These are phyloP conservation scores for Vanderwaltozyma yarrowii DNA, from an alignment of 805 yeast species.

Conservation along the genomic window DNA sequence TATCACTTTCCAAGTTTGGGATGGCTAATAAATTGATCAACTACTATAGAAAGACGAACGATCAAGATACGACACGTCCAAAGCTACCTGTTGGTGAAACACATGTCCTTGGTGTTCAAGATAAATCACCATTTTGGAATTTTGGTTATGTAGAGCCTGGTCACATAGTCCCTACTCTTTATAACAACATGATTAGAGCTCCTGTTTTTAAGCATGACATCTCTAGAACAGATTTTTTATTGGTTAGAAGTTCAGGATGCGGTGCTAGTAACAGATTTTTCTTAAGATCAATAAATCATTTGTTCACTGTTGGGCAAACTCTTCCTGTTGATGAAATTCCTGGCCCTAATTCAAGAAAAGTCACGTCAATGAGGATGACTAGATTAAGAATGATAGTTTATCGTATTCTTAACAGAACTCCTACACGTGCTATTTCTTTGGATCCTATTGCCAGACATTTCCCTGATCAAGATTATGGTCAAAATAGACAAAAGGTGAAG, in stretches of 20 bases:
- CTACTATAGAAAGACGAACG: slow-evolving; percentile 76
- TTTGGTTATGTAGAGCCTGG: slow-evolving; percentile 96
- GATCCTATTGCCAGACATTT: slow-evolving; percentile 85
- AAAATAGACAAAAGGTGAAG: slow-evolving; percentile 86
- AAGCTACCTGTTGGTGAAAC: slow-evolving; percentile 89
- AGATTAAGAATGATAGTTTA: slow-evolving; percentile 89
- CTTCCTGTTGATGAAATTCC: slow-evolving; percentile 93
- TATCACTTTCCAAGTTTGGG: slow-evolving; percentile 77
- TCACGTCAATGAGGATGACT: slow-evolving; percentile 84
- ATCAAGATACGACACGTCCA: slow-evolving; percentile 78
- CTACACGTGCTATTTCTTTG: slow-evolving; percentile 65
- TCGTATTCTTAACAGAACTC: slow-evolving; percentile 68
- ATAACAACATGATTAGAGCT: slow-evolving; percentile 85
- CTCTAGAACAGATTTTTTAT: slow-evolving; percentile 66
- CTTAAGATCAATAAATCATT: slow-evolving; percentile 55
- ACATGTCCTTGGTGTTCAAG: slow-evolving; percentile 91
- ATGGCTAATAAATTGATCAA: slow-evolving; percentile 93
- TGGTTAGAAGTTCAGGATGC: slow-evolving; percentile 71
- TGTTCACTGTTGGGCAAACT: slow-evolving; percentile 84
- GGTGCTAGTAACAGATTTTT: slow-evolving; percentile 64
- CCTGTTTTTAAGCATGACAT: slow-evolving; percentile 86
- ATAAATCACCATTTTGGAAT: slow-evolving; percentile 96
- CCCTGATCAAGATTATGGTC: slow-evolving; percentile 97
- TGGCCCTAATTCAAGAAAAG: slow-evolving; percentile 95
- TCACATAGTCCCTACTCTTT: slow-evolving; percentile 83